Base-by-base conservation (phyloP, 441 rosid species). In the Croton setiger region DNA sequence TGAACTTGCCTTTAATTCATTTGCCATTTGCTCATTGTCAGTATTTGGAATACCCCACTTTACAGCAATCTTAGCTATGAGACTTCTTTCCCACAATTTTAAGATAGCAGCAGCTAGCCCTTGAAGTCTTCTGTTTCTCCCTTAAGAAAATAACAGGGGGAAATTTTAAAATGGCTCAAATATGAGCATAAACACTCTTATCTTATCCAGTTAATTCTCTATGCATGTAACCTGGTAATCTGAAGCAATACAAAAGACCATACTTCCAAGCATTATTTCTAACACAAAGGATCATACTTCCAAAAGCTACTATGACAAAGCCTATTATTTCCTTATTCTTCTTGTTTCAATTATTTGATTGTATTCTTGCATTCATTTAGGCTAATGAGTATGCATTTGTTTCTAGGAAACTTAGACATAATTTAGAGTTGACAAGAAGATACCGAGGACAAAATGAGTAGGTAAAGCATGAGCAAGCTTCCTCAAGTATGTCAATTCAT, bases 391-490 rank as follows among this genome's bases (percentile, higher is more conserved):
- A 21, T 57, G 4, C 37, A 0, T 8, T 7, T 48, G 20, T 37
- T 49, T 60, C 20, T 37, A 48, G 47, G 15, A 49, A 51, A 20
- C 3, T 27, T 4, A 0, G 1, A 36, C 67, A 67, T 73, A 51
- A 54, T 53, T 73, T 60, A 63, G 9, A 44, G 62, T 4, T 49
- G 61, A 33, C 18, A 67, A 57, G 69, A 63, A 23, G 52, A 59
- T 88, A 92, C 98, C 96, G 45, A 90, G 91, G 74, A 82, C 98
- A 80, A 92, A 90, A 83, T 92, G 98, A 74, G 87, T 86, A n/a
- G 96, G 93, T 51, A 86, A 72, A 71, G 87, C 76, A 60, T 78
- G 85, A 76, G 98, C 95, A 66, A 90, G 74, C 81, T 83, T 87
- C 81, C 98, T 88, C 78, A 87, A 79, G 81, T 81, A 83, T 7